Evolutionary conservation across 768 basidiomycete species (phyloP), one percentile per base, ranked within the genome.

Genomic region (Aureoboletus auriporus): DNA sequence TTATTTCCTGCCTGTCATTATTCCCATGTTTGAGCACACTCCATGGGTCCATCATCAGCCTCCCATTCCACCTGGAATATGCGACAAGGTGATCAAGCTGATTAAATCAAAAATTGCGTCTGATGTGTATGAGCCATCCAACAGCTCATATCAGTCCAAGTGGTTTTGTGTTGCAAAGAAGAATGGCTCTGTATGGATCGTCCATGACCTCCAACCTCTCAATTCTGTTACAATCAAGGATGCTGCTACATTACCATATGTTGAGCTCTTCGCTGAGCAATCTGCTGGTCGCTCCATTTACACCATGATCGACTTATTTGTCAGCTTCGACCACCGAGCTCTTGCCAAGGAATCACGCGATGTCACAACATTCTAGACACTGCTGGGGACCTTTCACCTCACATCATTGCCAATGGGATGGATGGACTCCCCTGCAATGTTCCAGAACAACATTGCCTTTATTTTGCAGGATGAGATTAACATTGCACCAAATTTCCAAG

Each of bases 281-380:
- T 57, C 53, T 17, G 56, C 57, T 1, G 46, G 56, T 0, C 36
- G 47, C 5, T 27, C 43, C 8, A 36, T 34, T 6, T 52, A 52
- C 20, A 33, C 35, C 11, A 37, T 47, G 35, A 33, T 52, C 23
- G 51, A 52, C 6, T 16, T 52, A 0, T 52, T 52, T 13, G 23
- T 42, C 2, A 20, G 45, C 1, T 54, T 47, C 12, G 39, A 54
- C 8, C 41, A 42, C 23, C 13, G 14, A 0, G 28, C 35, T 2
- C 43, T 53, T 9, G 38, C 42, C 2, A 33, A 40, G 7, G 44
- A 46, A 3, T 45, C 67, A 0, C 50, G 67, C 14, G 71, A 76
- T 37, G 54, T 71, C n/a, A 76, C 74, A 0, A 71, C 70, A 0
- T 77, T 76, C 56, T 66, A 72, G 49, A 72, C 70, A 0, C 74